These are phyloP conservation scores for Pseudoneurospora amorphoporcata DNA, from an alignment of 495 filamentous ascomycete species.

Conservation along the genomic window DNA sequence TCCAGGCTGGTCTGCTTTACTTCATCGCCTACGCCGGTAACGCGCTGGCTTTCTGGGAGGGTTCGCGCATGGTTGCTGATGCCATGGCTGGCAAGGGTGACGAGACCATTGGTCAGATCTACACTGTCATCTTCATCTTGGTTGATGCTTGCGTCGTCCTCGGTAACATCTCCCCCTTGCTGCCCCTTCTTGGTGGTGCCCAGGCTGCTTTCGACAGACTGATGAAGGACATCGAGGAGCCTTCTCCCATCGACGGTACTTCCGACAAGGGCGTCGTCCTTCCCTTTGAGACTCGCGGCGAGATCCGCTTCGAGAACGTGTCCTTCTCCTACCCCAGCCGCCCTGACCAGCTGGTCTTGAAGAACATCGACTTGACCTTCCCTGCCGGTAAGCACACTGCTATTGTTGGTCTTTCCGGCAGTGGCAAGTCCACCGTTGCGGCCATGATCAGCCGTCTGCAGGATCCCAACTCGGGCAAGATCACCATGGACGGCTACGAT, in stretches of 20 bases:
- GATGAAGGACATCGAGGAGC: slow-evolving; percentile 74
- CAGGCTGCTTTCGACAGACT: slow-evolving; percentile 80
- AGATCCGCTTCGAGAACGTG: slow-evolving; percentile 64
- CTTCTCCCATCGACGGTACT: slow-evolving; percentile 67
- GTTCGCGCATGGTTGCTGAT: slow-evolving; percentile 61
- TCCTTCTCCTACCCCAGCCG: slow-evolving; percentile 89
- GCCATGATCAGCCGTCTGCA: slow-evolving; percentile 85
- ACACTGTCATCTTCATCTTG: slow-evolving; percentile 21
- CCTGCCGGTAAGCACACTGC: slow-evolving; percentile 80
- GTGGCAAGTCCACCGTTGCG: slow-evolving; percentile 85
- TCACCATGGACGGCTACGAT: slow-evolving; percentile 72
- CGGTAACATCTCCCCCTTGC: slow-evolving; percentile 73
- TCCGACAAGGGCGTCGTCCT: slow-evolving; percentile 53
- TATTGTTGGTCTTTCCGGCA: slow-evolving; percentile 40
- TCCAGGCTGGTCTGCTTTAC: slow-evolving; percentile 73
- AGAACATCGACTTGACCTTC: slow-evolving; percentile 63
- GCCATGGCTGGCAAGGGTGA: slow-evolving; percentile 37
- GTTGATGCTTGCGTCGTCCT: slow-evolving; percentile 45
- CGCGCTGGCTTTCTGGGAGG: slow-evolving; percentile 88
- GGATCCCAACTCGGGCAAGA: slow-evolving; percentile 62
- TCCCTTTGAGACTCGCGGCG: slow-evolving; percentile 57
- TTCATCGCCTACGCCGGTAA: slow-evolving; percentile 76
- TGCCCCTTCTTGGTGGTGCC: slow-evolving; percentile 59
- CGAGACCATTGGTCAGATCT: slow-evolving; percentile 16
- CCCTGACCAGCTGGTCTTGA: slow-evolving; percentile 72